These are phyloP conservation scores for Capniomyces stellatus DNA, from an alignment of 371 early-diverging fungal genomes.

Conservation along the genomic window DNA sequence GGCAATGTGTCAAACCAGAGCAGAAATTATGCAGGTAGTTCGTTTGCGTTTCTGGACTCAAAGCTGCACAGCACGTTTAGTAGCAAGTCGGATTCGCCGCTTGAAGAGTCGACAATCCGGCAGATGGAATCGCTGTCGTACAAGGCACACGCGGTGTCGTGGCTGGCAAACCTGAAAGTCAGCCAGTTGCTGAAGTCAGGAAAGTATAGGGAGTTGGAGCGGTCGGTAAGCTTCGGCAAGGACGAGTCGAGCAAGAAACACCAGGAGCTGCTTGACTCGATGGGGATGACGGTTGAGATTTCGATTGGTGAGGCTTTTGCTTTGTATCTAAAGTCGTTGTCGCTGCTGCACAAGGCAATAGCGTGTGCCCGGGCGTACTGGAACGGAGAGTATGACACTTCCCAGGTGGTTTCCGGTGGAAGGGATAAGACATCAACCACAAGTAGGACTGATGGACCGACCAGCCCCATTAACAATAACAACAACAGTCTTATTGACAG, in stretches of 20 bases:
- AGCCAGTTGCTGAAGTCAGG: constrained; percentile 4
- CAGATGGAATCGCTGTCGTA: constrained; percentile 24
- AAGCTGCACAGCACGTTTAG: background rate
- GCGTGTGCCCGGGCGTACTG: constrained; percentile 52
- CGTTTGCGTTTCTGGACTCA: background rate
- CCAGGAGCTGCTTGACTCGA: constrained; percentile 2
- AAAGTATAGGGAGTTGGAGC: background rate
- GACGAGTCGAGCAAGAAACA: background rate
- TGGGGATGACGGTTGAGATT: constrained; percentile 11
- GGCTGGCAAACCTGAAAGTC: constrained; percentile 21
- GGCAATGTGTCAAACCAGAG: no score
- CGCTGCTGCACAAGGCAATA: constrained; percentile 53
- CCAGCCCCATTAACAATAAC: no score
- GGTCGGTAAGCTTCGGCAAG: background rate
- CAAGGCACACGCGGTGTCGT: constrained; percentile 18
- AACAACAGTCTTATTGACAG: no score
- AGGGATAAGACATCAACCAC: background rate
- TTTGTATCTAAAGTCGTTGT: constrained; percentile 54
- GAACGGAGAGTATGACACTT: constrained; percentile 9
- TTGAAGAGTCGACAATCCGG: constrained; percentile 20
- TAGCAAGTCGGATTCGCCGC: background rate
- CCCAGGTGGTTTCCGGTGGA: background rate
- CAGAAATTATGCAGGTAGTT: no score
- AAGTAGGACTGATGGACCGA: no score
- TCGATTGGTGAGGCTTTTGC: constrained; percentile 51